These are phyloP conservation scores for Neofusicoccum sp. DNA, from an alignment of 2,329 filamentous ascomycete genomes.

Conservation along the genomic window DNA sequence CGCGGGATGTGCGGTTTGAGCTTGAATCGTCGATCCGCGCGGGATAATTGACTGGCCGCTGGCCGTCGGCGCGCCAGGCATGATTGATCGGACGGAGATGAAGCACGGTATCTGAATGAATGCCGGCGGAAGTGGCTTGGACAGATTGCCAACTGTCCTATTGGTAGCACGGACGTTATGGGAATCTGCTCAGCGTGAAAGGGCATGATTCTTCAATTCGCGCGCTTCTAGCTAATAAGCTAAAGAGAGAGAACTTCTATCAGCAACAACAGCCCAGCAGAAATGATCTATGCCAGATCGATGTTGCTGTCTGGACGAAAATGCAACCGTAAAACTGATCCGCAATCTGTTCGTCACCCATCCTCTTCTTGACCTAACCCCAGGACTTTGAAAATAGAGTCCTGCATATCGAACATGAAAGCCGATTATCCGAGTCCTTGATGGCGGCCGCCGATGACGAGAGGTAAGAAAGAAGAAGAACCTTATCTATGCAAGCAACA, in stretches of 20 bases:
- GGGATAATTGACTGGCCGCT: background rate
- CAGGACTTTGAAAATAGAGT: background rate
- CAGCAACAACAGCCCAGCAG: background rate
- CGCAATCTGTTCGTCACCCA: slow-evolving; percentile 1
- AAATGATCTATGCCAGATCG: background rate
- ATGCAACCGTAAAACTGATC: background rate
- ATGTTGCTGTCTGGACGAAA: background rate
- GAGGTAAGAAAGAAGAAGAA: background rate
- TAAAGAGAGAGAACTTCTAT: background rate
- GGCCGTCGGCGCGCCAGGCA: background rate
- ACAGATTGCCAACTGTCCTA: background rate
- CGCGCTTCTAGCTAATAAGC: background rate
- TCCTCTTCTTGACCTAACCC: slow-evolving; percentile 1
- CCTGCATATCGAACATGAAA: background rate
- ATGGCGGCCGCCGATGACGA: background rate
- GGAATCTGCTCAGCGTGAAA: background rate
- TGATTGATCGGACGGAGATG: slow-evolving; percentile 2
- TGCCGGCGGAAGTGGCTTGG: slow-evolving; percentile 6
- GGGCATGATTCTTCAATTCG: background rate
- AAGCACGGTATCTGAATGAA: background rate
- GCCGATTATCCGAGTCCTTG: background rate
- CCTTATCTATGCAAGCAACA: slow-evolving; percentile 14
- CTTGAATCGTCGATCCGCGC: background rate
- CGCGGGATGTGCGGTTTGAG: background rate
- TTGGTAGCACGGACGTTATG: background rate